Percentiles rank a stretch among this genome's conserved stretches.
These are phyloP conservation scores for Paramecium caudatum DNA, from an alignment of 73 alveolate genomes.

Conservation along the genomic window DNA sequence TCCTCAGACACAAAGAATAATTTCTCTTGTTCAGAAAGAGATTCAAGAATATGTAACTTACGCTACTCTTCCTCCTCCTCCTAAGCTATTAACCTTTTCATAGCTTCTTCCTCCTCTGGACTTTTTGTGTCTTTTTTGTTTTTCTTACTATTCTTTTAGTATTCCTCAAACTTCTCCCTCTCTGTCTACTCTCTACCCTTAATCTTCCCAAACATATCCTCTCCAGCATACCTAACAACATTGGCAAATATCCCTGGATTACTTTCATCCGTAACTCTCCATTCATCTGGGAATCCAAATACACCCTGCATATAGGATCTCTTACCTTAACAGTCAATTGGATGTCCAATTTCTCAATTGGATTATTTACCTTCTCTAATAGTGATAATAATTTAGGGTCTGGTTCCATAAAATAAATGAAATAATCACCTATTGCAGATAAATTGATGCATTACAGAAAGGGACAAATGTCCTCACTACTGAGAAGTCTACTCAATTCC, in stretches of 20 bases:
- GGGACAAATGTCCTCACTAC: constrained; percentile 1
- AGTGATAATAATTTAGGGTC: constrained; percentile 73
- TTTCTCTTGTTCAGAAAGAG: constrained; percentile 82
- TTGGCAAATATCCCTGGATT: constrained; percentile 75
- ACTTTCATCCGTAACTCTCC: constrained; percentile 73
- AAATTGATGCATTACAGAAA: constrained; percentile 19
- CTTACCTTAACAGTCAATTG: constrained; percentile 37
- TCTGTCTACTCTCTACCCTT: constrained; percentile 83
- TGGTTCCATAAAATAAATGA: constrained; percentile 47
- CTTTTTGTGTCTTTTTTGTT: constrained; percentile 78
- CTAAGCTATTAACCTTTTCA: constrained; percentile 76
- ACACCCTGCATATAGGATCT: neutral
- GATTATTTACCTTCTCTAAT: constrained; percentile 75
- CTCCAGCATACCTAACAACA: constrained; percentile 76
- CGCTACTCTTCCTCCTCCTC: constrained; percentile 86
- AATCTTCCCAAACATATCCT: constrained; percentile 77
- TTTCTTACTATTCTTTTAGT: constrained; percentile 79
- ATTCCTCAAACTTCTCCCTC: constrained; percentile 85
- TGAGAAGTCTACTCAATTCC: neutral
- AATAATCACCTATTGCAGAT: constrained; percentile 14
- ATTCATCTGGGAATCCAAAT: constrained; percentile 75
- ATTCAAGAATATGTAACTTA: constrained; percentile 81
- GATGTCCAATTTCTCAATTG: constrained; percentile 41
- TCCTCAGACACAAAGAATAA: constrained; percentile 83
- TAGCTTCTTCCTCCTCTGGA: constrained; percentile 85